phyloP scores from a whole-genome alignment of 2,329 filamentous ascomycete species.

The Hansfordia pulvinata region DNA sequence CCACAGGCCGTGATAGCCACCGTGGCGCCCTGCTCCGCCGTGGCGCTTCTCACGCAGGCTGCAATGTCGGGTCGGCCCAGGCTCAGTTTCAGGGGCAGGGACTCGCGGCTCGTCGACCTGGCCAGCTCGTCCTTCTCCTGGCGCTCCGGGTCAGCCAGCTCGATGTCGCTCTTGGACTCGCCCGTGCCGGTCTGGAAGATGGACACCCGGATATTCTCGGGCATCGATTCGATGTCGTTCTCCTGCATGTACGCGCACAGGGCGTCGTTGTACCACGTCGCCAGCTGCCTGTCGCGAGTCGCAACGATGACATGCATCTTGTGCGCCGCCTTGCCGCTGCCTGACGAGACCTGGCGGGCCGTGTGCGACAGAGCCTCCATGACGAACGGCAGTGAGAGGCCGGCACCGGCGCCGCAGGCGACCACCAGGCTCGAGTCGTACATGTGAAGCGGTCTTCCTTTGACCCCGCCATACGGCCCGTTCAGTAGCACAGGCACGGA shows the following conservation, averaged over 20 bases:
- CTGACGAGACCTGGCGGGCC: constrained; percentile 2
- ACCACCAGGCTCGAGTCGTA: constrained; percentile 32
- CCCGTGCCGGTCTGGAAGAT: constrained; percentile 10
- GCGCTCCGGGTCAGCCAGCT: constrained; percentile 4
- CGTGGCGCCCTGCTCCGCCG: constrained; percentile 7
- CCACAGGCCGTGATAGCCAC: constrained; percentile 14
- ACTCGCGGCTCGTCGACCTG: constrained; percentile 1
- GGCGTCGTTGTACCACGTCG: constrained; percentile 14
- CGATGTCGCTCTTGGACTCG: constrained; percentile 3
- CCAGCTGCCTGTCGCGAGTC: constrained; percentile 14
- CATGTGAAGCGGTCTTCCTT: constrained; percentile 17
- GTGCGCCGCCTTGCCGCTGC: constrained; percentile 1
- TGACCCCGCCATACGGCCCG: constrained; percentile 43
- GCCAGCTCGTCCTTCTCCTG: constrained; percentile 3
- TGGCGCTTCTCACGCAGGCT: constrained; percentile 7
- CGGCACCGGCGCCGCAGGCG: constrained; percentile 41
- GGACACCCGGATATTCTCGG: constrained; percentile 8
- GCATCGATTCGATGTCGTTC: constrained; percentile 6
- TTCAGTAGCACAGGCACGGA: constrained; percentile 35
- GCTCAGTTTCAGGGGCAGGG: constrained; percentile 4
- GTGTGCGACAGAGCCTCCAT: constrained; percentile 19
- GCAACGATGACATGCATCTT: constrained; percentile 14
- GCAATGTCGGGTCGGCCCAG: constrained; percentile 10
- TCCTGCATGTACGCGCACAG: constrained; percentile 10
- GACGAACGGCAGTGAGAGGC: constrained; percentile 34